Conservation (phyloP, 148 eudicot genomes). For the Rhododendron vialii region DNA sequence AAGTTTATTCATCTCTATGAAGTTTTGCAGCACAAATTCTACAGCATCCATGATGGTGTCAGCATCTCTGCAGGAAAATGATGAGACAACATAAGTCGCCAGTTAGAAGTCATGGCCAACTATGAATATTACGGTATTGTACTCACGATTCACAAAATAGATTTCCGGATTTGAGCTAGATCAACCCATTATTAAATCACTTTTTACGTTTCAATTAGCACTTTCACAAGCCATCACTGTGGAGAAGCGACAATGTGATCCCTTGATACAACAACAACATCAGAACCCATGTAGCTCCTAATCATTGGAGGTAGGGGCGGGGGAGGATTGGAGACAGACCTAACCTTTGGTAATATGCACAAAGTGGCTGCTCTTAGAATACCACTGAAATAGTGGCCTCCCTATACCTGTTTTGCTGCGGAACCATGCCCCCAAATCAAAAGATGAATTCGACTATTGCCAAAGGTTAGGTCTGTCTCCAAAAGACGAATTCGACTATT, state of each 20-base stretch:
- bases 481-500: background rate
- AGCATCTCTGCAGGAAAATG: constrained; percentile 57
- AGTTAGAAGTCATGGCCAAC: constrained; percentile 1
- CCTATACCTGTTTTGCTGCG: too few relatives aligned
- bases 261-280: background rate
- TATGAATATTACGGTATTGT: background rate
- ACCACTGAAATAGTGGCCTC: too few relatives aligned
- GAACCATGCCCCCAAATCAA: too few relatives aligned
- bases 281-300: too few relatives aligned
- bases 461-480: too few relatives aligned
- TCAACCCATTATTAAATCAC: background rate
- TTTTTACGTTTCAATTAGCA: background rate
- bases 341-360: too few relatives aligned
- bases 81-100: background rate
- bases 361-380: too few relatives aligned
- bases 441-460: too few relatives aligned
- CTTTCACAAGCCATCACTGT: background rate
- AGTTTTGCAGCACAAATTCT: constrained; percentile 96
- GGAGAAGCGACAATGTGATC: constrained; percentile 2
- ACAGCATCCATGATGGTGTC: constrained; percentile 93
- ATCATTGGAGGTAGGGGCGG: too few relatives aligned
- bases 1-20: constrained; percentile 95
- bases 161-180: background rate
- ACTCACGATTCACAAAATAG: background rate
- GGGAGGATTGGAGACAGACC: too few relatives aligned